Conservation (phyloP, 2,329 filamentous ascomycete species). For the Arthrobotrys sphaeroides region DNA sequence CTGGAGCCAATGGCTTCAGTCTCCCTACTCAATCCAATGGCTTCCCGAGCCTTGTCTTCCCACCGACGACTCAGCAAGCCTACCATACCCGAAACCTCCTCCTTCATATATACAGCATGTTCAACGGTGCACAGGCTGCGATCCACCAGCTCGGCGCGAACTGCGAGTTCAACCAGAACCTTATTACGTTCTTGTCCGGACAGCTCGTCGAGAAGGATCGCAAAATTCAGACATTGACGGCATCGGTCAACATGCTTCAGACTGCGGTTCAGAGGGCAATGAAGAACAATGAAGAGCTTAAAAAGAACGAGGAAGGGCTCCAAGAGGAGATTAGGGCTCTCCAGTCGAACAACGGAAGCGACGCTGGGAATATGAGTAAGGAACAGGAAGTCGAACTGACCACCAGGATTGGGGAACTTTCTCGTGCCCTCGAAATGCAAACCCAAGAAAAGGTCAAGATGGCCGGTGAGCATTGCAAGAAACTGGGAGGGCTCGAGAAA, state of each 20-base stretch:
- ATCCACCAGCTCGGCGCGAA: conserved; percentile 52
- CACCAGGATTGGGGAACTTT: conserved; percentile 26
- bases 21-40: conserved; percentile 15
- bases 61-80: conserved; percentile 46
- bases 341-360: conserved; percentile 17
- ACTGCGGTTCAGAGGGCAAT: conserved; percentile 49
- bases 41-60: conserved; percentile 45
- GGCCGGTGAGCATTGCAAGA: conserved; percentile 24
- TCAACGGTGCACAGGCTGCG: conserved; percentile 49
- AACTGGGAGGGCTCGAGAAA: conserved; percentile 37
- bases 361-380: conserved; percentile 7
- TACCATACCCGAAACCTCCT: conserved; percentile 50
- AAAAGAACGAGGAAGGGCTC: conserved; percentile 44
- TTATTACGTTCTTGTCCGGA: conserved; percentile 48
- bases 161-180: conserved; percentile 53
- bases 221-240: conserved; percentile 51
- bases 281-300: conserved; percentile 52
- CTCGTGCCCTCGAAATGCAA: conserved; percentile 17
- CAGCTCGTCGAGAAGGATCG: conserved; percentile 50
- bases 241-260: conserved; percentile 52
- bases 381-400: conserved; percentile 18
- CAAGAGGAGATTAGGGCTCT: conserved; percentile 44
- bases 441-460: conserved; percentile 32
- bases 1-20: background rate
- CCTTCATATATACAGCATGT: conserved; percentile 52